Evolutionary conservation across 2,329 filamentous ascomycete species (phyloP), one percentile per base, ranked within the genome.

Genomic region (Rutstroemia sp.): DNA sequence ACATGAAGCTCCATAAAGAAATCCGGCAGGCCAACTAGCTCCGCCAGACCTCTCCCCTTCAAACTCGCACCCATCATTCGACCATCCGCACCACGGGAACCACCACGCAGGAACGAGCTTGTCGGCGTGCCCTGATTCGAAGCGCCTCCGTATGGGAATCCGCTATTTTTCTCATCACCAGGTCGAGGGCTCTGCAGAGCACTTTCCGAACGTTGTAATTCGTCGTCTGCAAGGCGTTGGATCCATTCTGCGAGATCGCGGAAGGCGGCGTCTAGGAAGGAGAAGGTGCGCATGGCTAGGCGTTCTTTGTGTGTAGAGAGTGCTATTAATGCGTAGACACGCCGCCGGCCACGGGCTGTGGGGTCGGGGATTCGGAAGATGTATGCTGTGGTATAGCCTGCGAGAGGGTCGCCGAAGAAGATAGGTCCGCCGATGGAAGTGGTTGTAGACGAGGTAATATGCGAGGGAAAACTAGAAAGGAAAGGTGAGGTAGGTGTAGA

Each of bases 321-420:
- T 2, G 83, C 82, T 57, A 87, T 70, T 58, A 87, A 82, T 10
- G 84, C 84, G 65, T 87, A 87, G 12, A 86, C 80, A n/a, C 84
- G 78, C 69, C 84, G 83, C 62, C 85, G 81, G 4, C 84, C 84
- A 12, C 84, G 80, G 14, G 84, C 84, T 60, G 85, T 83, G 38
- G 85, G 75, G 65, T 87, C 84, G 6, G 83, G 80, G 44, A 87
- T 84, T 25, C 84, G 83, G 65, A 87, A 87, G 61, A 87, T 84
- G 69, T 85, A 87, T 14, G 83, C 84, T 0, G 83, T 87, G 0
- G 84, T 87, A 69, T 86, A 87, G 30, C 84, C 84, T 1, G 83
- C 79, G 0, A 79, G 68, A 1, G 81, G 76, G 64, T 87, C 84
- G 30, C 84, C 84, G 58, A 87, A 87, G 68, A 87, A 86, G 53